phyloP scores from a whole-genome alignment of 768 basidiomycete genomes.

The Glaciozyma antarctica region DNA sequence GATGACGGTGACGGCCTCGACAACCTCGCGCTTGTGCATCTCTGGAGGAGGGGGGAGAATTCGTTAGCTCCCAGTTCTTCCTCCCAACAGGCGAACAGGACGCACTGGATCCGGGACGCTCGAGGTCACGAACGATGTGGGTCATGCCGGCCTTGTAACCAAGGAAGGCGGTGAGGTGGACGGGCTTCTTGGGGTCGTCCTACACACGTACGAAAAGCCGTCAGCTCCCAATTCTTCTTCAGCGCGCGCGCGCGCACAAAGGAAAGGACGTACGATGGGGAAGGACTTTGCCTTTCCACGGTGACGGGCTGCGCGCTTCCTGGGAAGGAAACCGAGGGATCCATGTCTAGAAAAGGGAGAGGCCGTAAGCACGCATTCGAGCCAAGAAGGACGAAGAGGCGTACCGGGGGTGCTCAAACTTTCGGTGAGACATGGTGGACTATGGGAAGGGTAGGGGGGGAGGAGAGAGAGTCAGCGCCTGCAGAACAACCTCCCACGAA shows the following conservation, averaged over 20 bases:
- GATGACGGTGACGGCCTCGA: constrained; percentile 90
- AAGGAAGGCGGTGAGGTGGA: constrained; percentile 94
- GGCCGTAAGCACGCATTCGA: neutral
- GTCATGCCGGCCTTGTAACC: constrained; percentile 99
- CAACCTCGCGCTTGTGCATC: constrained; percentile 99
- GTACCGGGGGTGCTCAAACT: constrained; percentile 34
- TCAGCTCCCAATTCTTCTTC: neutral
- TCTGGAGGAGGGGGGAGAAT: constrained; percentile 47
- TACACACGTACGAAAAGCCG: constrained; percentile 37
- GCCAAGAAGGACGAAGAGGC: neutral
- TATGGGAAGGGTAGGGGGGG: too few species aligned
- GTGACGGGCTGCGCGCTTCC: constrained; percentile 93
- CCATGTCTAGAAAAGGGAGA: constrained; percentile 44
- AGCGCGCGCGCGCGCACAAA: neutral
- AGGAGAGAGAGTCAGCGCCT: neutral
- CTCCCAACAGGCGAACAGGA: constrained; percentile 31
- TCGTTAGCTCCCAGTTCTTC: neutral
- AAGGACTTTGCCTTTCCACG: constrained; percentile 99
- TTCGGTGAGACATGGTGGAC: constrained; percentile 31
- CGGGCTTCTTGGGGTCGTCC: constrained; percentile 99
- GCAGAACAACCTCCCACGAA: too few species aligned
- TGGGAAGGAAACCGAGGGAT: constrained; percentile 92
- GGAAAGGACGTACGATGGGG: constrained; percentile 66
- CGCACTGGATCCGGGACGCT: constrained; percentile 97
- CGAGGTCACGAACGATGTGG: constrained; percentile 96